A percentile compares a stretch with the other conserved stretches of the same genome.
phyloP scores from a whole-genome alignment of 2,329 filamentous ascomycete genomes.

The Exophiala spinifera region DNA sequence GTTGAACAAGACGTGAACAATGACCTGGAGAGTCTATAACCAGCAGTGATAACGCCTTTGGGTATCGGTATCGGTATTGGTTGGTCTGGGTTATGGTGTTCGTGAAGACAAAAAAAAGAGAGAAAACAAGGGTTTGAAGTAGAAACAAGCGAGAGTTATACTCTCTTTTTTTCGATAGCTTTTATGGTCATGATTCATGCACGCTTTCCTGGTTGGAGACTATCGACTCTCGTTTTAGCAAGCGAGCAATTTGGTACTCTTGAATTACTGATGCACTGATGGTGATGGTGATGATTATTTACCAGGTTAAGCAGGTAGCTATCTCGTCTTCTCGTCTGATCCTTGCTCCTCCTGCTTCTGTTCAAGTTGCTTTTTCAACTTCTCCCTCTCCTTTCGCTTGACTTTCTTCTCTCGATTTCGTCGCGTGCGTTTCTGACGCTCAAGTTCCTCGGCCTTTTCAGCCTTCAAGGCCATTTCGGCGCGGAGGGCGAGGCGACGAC shows the following conservation, averaged over 20 bases:
- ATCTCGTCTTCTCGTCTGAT: neutral
- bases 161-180: too few species aligned
- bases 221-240: too few species aligned
- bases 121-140: neutral
- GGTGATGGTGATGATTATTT: too few species aligned
- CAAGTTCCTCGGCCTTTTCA: conserved; percentile 21
- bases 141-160: neutral
- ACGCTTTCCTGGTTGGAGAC: too few species aligned
- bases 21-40: neutral
- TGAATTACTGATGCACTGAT: too few species aligned
- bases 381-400: conserved; percentile 25
- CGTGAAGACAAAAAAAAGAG: neutral
- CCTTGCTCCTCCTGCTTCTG: neutral
- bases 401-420: conserved; percentile 29
- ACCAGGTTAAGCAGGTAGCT: too few species aligned
- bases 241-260: too few species aligned
- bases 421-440: conserved; percentile 25
- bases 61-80: neutral
- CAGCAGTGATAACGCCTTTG: neutral
- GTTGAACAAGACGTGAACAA: neutral
- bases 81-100: too few species aligned
- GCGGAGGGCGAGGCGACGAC: conserved; percentile 14
- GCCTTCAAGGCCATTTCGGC: conserved; percentile 10
- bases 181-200: too few species aligned
- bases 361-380: conserved; percentile 17